Evolutionary conservation across 2,329 filamentous ascomycete species (phyloP).

Genomic region (Reticulascus tulasneorum): DNA sequence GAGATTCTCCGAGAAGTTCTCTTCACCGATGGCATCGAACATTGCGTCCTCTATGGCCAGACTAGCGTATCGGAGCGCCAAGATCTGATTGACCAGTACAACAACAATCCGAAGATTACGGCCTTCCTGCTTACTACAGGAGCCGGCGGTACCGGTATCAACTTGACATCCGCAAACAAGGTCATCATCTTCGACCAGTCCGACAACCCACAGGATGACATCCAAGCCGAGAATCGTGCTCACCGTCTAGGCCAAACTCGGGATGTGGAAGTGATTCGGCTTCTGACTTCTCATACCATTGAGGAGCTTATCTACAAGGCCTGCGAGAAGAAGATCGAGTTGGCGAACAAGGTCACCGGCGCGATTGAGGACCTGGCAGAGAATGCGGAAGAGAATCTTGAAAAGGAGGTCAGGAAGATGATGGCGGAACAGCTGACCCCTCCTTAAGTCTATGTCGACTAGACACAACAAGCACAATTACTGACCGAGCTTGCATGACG

Average conservation of each 20-base stretch:
- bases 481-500: no score
- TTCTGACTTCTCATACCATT: slow-evolving; percentile 78
- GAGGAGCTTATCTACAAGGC: slow-evolving; percentile 92
- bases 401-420: slow-evolving; percentile 42
- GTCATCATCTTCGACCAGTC: slow-evolving; percentile 95
- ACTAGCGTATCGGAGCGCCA: slow-evolving; percentile 83
- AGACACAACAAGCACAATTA: neutral
- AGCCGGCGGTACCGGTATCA: slow-evolving; percentile 94
- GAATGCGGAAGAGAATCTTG: slow-evolving; percentile 30
- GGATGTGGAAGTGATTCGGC: slow-evolving; percentile 83
- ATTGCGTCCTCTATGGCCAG: slow-evolving; percentile 80
- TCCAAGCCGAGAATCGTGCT: slow-evolving; percentile 96
- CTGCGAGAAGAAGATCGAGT: slow-evolving; percentile 86
- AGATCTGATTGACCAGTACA: slow-evolving; percentile 83
- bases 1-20: slow-evolving; percentile 85
- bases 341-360: slow-evolving; percentile 63
- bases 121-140: slow-evolving; percentile 93
- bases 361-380: slow-evolving; percentile 25
- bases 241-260: slow-evolving; percentile 90
- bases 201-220: slow-evolving; percentile 97
- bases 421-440: slow-evolving; percentile 35
- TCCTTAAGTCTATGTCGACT: slow-evolving; percentile 19
- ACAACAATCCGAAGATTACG: slow-evolving; percentile 69
- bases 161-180: slow-evolving; percentile 92
- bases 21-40: slow-evolving; percentile 66